Conservation (phyloP, 768 basidiomycete genomes). For the Hirschioporus abietinus region DNA sequence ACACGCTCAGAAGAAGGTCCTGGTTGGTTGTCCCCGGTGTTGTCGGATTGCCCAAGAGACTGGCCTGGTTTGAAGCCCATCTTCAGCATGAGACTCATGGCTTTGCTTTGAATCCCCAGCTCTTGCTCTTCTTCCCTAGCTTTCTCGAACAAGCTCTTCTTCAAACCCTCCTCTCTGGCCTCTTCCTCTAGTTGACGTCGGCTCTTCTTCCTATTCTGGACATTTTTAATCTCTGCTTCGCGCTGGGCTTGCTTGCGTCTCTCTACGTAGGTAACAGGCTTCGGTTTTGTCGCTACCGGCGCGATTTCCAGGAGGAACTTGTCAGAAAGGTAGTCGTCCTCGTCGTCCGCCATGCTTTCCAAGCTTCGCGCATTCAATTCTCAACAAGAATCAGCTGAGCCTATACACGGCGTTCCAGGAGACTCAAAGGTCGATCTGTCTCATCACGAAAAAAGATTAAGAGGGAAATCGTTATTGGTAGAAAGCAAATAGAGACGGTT, state of each 20-base stretch:
- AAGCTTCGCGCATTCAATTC: neutral
- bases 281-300: conserved; percentile 26
- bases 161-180: conserved; percentile 70
- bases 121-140: conserved; percentile 60
- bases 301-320: conserved; percentile 60
- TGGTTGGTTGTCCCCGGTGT: conserved; percentile 12
- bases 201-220: conserved; percentile 59
- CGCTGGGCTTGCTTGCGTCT: conserved; percentile 61
- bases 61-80: conserved; percentile 91
- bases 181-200: conserved; percentile 68
- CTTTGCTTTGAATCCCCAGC: conserved; percentile 58
- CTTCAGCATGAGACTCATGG: conserved; percentile 86
- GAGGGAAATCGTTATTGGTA: too few species aligned
- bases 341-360: conserved; percentile 56
- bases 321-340: conserved; percentile 87
- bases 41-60: conserved; percentile 51
- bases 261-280: conserved; percentile 63
- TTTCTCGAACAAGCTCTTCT: conserved; percentile 74
- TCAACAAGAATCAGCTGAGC: neutral
- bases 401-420: neutral
- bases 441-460: too few species aligned
- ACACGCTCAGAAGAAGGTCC: conserved; percentile 6
- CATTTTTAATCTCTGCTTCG: conserved; percentile 56
- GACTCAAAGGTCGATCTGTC: neutral
- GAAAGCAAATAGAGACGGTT: too few species aligned